Evolutionary conservation across 805 yeast species (phyloP).

Genomic region (Spathaspora hagerdaliae): DNA sequence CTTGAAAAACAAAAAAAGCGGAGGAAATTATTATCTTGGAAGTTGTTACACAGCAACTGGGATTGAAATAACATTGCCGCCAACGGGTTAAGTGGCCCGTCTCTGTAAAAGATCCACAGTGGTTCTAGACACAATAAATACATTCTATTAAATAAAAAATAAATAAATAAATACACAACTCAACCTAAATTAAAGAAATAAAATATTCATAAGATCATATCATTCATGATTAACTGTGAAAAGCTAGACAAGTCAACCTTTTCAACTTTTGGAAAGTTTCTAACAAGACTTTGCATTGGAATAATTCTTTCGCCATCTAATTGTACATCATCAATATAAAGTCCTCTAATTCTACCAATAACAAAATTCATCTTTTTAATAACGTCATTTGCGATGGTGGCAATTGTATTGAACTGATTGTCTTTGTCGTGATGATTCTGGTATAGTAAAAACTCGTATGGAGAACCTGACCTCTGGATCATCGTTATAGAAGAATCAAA

Average conservation of each 20-base stretch:
- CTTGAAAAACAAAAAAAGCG: too few relatives aligned
- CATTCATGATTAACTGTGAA: slow-evolving; percentile 15
- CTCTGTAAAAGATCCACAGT: too few relatives aligned
- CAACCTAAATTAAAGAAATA: too few relatives aligned
- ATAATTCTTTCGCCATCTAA: slow-evolving; percentile 27
- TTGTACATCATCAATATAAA: slow-evolving; percentile 29
- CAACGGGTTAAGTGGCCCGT: too few relatives aligned
- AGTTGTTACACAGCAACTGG: too few relatives aligned
- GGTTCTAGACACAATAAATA: too few relatives aligned
- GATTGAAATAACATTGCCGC: too few relatives aligned
- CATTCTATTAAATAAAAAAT: too few relatives aligned
- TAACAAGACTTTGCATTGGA: slow-evolving; percentile 24
- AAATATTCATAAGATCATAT: slow-evolving; percentile 10
- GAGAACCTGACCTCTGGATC: slow-evolving; percentile 1
- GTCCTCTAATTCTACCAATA: slow-evolving; percentile 26
- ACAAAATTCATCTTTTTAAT: slow-evolving; percentile 30
- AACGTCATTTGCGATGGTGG: slow-evolving; percentile 30
- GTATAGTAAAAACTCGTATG: slow-evolving; percentile 3
- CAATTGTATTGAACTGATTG: slow-evolving; percentile 21
- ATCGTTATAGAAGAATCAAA: slow-evolving; percentile 25
- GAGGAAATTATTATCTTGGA: too few relatives aligned
- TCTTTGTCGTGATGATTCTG: neutral
- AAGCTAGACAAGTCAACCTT: slow-evolving; percentile 23
- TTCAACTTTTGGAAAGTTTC: slow-evolving; percentile 31
- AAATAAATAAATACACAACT: too few relatives aligned